Percentiles rank a stretch among this genome's conserved stretches.
These are phyloP conservation scores for Myxozyma neglecta DNA, from an alignment of 805 yeast species.

Conservation along the genomic window DNA sequence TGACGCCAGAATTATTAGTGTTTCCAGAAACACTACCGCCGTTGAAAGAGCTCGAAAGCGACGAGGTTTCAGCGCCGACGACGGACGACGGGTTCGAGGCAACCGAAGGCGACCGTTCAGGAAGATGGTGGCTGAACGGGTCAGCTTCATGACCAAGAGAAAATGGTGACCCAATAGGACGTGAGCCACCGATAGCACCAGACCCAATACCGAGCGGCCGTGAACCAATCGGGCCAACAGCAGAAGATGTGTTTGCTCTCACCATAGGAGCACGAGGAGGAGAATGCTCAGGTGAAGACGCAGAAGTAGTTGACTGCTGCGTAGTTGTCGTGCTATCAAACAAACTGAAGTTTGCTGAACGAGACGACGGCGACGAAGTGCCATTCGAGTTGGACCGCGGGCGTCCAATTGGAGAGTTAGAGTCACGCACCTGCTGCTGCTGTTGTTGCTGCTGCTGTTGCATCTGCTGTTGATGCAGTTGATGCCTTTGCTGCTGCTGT, in stretches of 20 bases:
- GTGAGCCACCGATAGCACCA: conserved; percentile 22
- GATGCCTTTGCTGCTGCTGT: conserved; percentile 6
- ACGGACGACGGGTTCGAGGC: conserved; percentile 24
- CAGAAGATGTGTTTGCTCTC: conserved; percentile 24
- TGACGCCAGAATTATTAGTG: not conserved
- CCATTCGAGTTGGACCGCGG: conserved; percentile 32
- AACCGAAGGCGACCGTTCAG: conserved; percentile 28
- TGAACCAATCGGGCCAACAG: conserved; percentile 34
- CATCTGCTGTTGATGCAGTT: conserved; percentile 9
- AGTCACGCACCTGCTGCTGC: conserved; percentile 5
- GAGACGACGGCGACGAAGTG: conserved; percentile 32
- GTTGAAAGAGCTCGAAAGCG: conserved; percentile 11
- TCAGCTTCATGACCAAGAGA: conserved; percentile 26
- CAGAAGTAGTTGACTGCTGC: conserved; percentile 27
- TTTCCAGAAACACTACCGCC: conserved; percentile 1
- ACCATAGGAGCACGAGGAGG: conserved; percentile 31
- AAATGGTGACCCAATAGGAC: conserved; percentile 25
- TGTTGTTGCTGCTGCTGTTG: conserved; percentile 5
- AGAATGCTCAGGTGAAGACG: conserved; percentile 30
- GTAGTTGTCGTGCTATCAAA: conserved; percentile 26
- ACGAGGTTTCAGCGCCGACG: conserved; percentile 8
- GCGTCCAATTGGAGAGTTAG: conserved; percentile 22
- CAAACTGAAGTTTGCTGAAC: conserved; percentile 32
- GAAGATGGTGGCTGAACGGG: conserved; percentile 23
- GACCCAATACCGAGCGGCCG: conserved; percentile 22